Evolutionary conservation across 257 asterid genomes (phyloP).

Genomic region (Striga asiatica): DNA sequence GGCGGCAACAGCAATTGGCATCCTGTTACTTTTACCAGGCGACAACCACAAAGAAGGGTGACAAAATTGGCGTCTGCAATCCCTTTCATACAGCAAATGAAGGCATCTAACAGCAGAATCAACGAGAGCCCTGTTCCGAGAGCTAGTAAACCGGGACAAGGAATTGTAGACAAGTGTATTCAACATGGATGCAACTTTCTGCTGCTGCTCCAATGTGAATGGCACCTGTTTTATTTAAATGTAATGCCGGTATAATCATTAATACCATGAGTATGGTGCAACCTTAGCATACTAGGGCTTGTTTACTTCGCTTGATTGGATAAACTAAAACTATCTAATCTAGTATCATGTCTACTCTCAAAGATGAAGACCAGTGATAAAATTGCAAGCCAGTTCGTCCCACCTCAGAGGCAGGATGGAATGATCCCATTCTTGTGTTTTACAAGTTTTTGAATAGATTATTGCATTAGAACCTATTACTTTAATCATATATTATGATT

Average conservation of each 20-base stretch:
- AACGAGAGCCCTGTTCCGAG: slow-evolving; percentile 40
- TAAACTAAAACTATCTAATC: too few relatives aligned
- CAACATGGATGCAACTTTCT: slow-evolving; percentile 56
- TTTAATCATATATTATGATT: too few relatives aligned
- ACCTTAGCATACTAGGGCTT: too few relatives aligned
- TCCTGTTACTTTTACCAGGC: slow-evolving; percentile 77
- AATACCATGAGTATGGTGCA: neutral
- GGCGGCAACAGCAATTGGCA: slow-evolving; percentile 88
- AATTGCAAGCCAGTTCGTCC: too few relatives aligned
- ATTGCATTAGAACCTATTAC: too few relatives aligned
- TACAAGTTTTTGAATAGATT: too few relatives aligned
- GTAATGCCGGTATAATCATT: slow-evolving; percentile 9
- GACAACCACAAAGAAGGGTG: slow-evolving; percentile 90
- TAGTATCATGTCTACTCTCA: too few relatives aligned
- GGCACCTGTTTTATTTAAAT: slow-evolving; percentile 49
- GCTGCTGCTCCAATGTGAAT: slow-evolving; percentile 77
- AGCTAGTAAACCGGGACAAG: slow-evolving; percentile 35
- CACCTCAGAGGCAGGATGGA: too few relatives aligned
- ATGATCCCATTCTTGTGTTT: too few relatives aligned
- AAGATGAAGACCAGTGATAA: too few relatives aligned
- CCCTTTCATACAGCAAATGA: slow-evolving; percentile 88
- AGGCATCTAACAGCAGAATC: slow-evolving; percentile 84
- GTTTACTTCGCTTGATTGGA: too few relatives aligned
- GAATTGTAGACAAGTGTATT: slow-evolving; percentile 79
- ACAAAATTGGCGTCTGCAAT: slow-evolving; percentile 84